Percentiles rank a stretch among this genome's conserved stretches.
phyloP scores from a whole-genome alignment of 495 filamentous ascomycete genomes.

The Penicillium paxilli region DNA sequence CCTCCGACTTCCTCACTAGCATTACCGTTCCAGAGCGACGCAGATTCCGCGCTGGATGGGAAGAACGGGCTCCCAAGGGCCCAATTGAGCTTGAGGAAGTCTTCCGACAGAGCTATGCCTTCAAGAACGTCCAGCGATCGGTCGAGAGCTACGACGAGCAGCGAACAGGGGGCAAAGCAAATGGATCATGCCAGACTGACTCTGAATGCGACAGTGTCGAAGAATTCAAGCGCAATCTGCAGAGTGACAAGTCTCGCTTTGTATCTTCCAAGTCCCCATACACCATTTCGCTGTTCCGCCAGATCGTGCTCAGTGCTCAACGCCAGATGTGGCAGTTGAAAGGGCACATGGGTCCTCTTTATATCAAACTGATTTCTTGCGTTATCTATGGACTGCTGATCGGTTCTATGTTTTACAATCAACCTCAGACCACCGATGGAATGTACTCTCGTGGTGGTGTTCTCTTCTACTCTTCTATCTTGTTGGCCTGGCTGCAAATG shows the following conservation, averaged over 20 bases:
- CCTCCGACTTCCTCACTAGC: conserved; percentile 79
- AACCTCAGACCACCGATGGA: conserved; percentile 45
- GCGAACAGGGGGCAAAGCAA: conserved; percentile 26
- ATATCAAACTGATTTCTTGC: conserved; percentile 35
- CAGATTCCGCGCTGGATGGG: conserved; percentile 61
- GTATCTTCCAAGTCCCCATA: conserved; percentile 48
- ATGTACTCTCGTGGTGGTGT: conserved; percentile 49
- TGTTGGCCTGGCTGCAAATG: conserved; percentile 78
- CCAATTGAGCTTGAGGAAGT: conserved; percentile 64
- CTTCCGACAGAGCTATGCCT: conserved; percentile 51
- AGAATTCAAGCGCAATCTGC: conserved; percentile 43
- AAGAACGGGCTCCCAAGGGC: conserved; percentile 65
- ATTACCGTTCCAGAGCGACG: conserved; percentile 72
- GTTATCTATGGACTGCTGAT: conserved; percentile 35
- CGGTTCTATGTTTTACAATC: conserved; percentile 39
- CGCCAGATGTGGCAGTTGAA: conserved; percentile 57
- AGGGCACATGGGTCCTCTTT: conserved; percentile 30
- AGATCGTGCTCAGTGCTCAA: conserved; percentile 61
- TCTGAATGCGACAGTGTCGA: conserved; percentile 48
- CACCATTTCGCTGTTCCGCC: conserved; percentile 61
- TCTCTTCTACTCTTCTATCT: conserved; percentile 71
- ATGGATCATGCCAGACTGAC: conserved; percentile 27
- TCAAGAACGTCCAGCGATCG: conserved; percentile 47
- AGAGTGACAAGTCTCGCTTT: conserved; percentile 39
- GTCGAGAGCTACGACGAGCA: conserved; percentile 49